Evolutionary conservation across 345 rosid species (phyloP), one percentile per base, ranked within the genome.

Genomic region (Acer negundo): DNA sequence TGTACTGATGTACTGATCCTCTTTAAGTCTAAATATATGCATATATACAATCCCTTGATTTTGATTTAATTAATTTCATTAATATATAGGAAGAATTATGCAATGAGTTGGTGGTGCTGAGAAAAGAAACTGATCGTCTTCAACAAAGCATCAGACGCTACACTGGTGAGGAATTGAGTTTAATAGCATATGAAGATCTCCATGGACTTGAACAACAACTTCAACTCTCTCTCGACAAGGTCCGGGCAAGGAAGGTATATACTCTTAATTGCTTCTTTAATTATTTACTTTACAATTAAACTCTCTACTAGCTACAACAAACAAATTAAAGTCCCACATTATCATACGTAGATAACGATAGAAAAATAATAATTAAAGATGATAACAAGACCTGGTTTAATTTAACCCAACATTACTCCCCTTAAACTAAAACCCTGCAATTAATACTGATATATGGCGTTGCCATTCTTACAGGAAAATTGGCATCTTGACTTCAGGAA

Each of bases 161-260:
- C 77, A 84, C 85, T 42, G 96, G 96, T 10, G 89, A 90, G 78
- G 97, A 91, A 78, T 77, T 90, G 80, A 71, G 82, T 49, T 82
- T 88, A 1, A 66, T 90, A 22, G 89, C 91, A 3, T 83, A 75
- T 26, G 83, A 83, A 7, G 94, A 93, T 53, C 79, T 93, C 31
- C 83, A 80, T 66, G 80, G 69, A 42, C 87, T 93, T 26, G 97
- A 93, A 75, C 86, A 80, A 53, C 86, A 90, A 64, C 92, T 91
- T 0, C 91, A 90, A 77, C 83, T 80, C 75, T 91, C 97, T 4
- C 84, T 90, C 28, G 82, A 74, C 77, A 93, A 88, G 83, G 88
- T 93, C 76, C 93, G 94, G 5, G 87, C 85, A 8, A 87, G 96
- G 12, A 91, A 91, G 97, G 97, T 91, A 86, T 28, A 28, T 28